Conservation (phyloP, 1,284 basidiomycete genomes). For the Baeospora myosura region DNA sequence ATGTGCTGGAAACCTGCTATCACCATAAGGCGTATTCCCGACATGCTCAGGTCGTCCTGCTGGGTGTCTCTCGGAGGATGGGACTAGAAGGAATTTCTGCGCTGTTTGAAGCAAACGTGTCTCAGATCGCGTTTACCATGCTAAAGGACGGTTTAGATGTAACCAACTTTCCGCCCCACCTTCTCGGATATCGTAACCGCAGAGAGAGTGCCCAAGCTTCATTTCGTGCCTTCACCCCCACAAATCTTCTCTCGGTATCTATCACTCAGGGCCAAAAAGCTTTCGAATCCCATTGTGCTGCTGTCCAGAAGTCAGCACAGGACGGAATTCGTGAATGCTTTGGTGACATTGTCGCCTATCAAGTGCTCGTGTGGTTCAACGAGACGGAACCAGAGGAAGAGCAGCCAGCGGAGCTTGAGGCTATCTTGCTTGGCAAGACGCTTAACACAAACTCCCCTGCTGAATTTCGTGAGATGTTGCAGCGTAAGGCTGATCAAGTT, state of each 20-base stretch:
- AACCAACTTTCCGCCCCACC: slow-evolving; percentile 55
- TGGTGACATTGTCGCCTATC: slow-evolving; percentile 62
- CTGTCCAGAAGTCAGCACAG: slow-evolving; percentile 40
- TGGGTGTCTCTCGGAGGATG: slow-evolving; percentile 57
- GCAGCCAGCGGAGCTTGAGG: slow-evolving; percentile 32
- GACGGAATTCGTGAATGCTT: slow-evolving; percentile 63
- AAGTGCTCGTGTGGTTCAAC: slow-evolving; percentile 41
- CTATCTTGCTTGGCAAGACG: slow-evolving; percentile 13
- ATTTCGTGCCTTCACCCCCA: slow-evolving; percentile 56
- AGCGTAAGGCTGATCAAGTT: slow-evolving; percentile 46
- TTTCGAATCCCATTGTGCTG: slow-evolving; percentile 59
- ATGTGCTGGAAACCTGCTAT: slow-evolving; percentile 70
- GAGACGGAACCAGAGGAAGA: slow-evolving; percentile 15
- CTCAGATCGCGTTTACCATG: slow-evolving; percentile 68
- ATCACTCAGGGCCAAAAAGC: slow-evolving; percentile 30
- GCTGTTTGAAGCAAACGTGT: slow-evolving; percentile 76
- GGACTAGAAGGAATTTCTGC: slow-evolving; percentile 59
- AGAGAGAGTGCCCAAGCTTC: slow-evolving; percentile 54
- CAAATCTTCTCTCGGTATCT: slow-evolving; percentile 41
- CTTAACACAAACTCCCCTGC: slow-evolving; percentile 23
- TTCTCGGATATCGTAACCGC: slow-evolving; percentile 66
- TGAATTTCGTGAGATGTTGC: slow-evolving; percentile 33
- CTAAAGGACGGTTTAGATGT: slow-evolving; percentile 47
- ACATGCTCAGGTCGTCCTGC: slow-evolving; percentile 63
- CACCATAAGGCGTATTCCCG: slow-evolving; percentile 37